Evolutionary conservation across 352 stramenopile species (phyloP).

Genomic region (Globisporangium recalcitrans): DNA sequence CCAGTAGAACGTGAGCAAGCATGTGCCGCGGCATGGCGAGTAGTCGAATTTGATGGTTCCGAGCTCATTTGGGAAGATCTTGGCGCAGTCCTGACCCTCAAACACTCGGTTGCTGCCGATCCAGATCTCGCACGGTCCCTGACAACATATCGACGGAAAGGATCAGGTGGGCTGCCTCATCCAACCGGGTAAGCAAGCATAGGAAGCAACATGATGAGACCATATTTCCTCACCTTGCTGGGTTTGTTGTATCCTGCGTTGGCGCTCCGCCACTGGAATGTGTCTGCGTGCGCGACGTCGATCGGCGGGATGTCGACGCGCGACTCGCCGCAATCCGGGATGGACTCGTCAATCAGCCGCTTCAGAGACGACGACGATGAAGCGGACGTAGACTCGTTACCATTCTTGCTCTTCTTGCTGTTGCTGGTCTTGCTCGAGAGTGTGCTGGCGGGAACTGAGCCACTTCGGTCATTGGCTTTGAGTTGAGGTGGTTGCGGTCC

Average conservation of each 20-base stretch:
- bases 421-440: not conserved
- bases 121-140: conserved; percentile 47
- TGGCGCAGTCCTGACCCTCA: conserved; percentile 31
- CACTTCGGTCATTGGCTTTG: not conserved
- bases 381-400: not conserved
- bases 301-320: conserved; percentile 7
- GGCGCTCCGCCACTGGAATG: conserved; percentile 23
- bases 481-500: not conserved
- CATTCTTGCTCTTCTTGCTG: not conserved
- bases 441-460: not conserved
- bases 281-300: conserved; percentile 12
- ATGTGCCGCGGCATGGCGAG: conserved; percentile 29
- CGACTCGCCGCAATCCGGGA: conserved; percentile 16
- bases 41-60: conserved; percentile 37
- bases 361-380: not conserved
- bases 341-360: conserved; percentile 17
- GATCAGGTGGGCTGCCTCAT: too few relatives aligned
- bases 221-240: conserved; percentile 11
- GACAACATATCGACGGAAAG: not conserved
- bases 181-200: too few relatives aligned
- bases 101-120: conserved; percentile 30
- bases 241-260: conserved; percentile 1
- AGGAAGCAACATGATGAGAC: too few relatives aligned
- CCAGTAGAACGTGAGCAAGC: conserved; percentile 45
- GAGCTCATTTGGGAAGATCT: conserved; percentile 24